These are phyloP conservation scores for Zygoascus sp. DNA, from an alignment of 1,139 yeast species.

Conservation along the genomic window DNA sequence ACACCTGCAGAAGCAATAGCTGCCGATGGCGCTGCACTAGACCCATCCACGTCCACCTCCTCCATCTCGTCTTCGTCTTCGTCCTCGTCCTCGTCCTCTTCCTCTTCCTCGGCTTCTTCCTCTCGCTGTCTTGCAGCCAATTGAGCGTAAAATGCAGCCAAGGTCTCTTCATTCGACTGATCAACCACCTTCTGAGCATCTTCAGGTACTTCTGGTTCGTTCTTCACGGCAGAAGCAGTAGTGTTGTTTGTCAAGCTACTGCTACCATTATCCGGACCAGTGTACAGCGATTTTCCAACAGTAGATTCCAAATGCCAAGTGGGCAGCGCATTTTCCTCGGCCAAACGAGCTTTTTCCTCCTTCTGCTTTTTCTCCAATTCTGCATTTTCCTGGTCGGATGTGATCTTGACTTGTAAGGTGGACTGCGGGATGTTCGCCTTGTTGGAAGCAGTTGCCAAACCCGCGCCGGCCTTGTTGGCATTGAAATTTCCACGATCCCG, in stretches of 20 bases:
- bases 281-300: constrained; percentile 51
- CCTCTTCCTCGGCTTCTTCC: constrained; percentile 45
- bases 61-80: constrained; percentile 63
- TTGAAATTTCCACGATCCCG: constrained; percentile 10
- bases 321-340: constrained; percentile 92
- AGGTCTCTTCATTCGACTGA: constrained; percentile 55
- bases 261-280: constrained; percentile 12
- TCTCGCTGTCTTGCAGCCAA: constrained; percentile 59
- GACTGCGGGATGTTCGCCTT: constrained; percentile 39
- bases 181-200: constrained; percentile 22
- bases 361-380: constrained; percentile 51
- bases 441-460: constrained; percentile 16
- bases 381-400: constrained; percentile 82
- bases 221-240: no score
- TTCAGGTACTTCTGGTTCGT: constrained; percentile 40
- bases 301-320: constrained; percentile 94
- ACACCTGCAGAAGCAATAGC: no score
- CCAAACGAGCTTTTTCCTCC: constrained; percentile 52
- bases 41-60: constrained; percentile 49
- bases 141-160: constrained; percentile 74
- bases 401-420: constrained; percentile 83
- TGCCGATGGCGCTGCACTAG: constrained; percentile 14
- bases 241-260: constrained; percentile 7
- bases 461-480: constrained; percentile 12
- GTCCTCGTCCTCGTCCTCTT: constrained; percentile 42